Conservation (phyloP, 495 filamentous ascomycete genomes). For the Arthonia radiata region DNA sequence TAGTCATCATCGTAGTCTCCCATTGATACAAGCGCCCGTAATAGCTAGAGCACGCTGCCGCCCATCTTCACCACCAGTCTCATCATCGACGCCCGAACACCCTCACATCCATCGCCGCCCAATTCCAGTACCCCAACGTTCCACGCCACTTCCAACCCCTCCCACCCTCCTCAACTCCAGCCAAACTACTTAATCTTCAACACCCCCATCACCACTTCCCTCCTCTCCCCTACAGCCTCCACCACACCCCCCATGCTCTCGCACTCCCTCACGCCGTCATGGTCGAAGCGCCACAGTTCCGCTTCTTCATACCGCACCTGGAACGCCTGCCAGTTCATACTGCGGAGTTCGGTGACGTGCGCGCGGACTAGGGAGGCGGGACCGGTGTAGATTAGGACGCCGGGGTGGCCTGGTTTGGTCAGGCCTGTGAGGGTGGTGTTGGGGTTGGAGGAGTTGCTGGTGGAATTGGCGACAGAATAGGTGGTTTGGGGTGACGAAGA, state of each 20-base stretch:
- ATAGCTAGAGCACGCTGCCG: too few relatives aligned
- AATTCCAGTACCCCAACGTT: too few relatives aligned
- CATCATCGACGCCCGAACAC: too few relatives aligned
- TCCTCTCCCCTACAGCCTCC: conserved; percentile 9
- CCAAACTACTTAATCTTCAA: conserved; percentile 16
- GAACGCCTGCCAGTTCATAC: conserved; percentile 16
- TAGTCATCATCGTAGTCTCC: too few relatives aligned
- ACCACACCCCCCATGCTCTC: conserved; percentile 15
- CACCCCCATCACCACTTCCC: conserved; percentile 12
- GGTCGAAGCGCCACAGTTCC: conserved; percentile 11
- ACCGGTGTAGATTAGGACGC: conserved; percentile 14
- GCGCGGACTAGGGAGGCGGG: conserved; percentile 10
- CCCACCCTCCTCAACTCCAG: too few relatives aligned
- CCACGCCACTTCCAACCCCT: too few relatives aligned
- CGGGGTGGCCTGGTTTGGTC: conserved; percentile 17
- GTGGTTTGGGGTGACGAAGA: too few relatives aligned
- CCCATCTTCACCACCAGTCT: too few relatives aligned
- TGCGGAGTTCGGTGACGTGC: conserved; percentile 13
- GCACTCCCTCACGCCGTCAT: conserved; percentile 11
- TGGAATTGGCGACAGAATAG: too few relatives aligned
- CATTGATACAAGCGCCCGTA: too few relatives aligned
- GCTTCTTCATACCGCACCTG: conserved; percentile 14
- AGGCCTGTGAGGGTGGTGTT: conserved; percentile 8
- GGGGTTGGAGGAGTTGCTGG: too few relatives aligned
- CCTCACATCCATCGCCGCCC: too few relatives aligned